Conservation (phyloP, 306 rosid species). For the Delonix regia region DNA sequence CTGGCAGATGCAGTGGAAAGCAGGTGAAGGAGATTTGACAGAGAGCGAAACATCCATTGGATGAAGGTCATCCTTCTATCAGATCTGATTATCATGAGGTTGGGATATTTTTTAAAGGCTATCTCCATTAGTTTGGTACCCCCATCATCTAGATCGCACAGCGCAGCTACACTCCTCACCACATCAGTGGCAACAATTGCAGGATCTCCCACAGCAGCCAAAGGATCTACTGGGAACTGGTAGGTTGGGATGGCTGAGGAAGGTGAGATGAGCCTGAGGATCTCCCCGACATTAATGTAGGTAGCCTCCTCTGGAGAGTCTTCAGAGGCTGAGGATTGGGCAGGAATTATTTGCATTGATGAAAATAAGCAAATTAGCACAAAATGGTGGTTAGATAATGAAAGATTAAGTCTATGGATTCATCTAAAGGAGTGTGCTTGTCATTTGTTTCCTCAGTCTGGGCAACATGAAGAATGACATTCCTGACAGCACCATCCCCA, state of each 20-base stretch:
- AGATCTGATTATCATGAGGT: neutral
- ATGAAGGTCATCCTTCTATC: constrained; percentile 10
- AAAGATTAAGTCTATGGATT: neutral
- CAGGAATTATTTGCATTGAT: neutral
- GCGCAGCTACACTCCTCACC: neutral
- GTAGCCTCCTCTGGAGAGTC: neutral
- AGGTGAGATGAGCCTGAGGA: neutral
- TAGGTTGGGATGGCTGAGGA: neutral
- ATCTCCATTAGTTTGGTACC: neutral
- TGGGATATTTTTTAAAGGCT: constrained; percentile 17
- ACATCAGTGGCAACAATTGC: neutral
- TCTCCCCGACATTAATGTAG: neutral
- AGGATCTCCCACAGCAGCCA: neutral
- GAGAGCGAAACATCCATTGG: constrained; percentile 3
- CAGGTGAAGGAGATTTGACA: constrained; percentile 1
- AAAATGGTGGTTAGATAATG: neutral
- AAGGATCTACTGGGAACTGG: neutral
- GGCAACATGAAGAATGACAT: neutral
- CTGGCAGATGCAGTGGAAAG: neutral
- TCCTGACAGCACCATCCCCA: neutral
- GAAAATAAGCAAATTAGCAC: neutral
- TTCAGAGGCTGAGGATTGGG: neutral
- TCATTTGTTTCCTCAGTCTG: neutral
- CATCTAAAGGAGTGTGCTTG: neutral
- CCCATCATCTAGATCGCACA: neutral